Evolutionary conservation across 805 yeast species (phyloP), one percentile per base, ranked within the genome.

Genomic region (Wickerhamiella vanderwaltii): DNA sequence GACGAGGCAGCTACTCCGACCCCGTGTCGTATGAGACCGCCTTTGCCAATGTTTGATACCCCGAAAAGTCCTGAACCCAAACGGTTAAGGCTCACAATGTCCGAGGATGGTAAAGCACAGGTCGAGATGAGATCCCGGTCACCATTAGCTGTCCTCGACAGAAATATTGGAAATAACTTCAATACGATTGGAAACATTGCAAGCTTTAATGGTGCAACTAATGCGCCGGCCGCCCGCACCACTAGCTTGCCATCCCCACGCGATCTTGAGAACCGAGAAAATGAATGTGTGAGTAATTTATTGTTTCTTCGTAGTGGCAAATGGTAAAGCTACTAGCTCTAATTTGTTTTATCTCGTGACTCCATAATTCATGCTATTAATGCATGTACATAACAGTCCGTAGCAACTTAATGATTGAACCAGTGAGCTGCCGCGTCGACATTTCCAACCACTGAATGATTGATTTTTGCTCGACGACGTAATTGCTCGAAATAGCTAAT

Each of bases 21-120:
- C 7, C 40, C 40, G 11, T 28, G 39, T 22, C 39, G 39, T 13
- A 6, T 36, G 17, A 42, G 39, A 28, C 48, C 17, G 26, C 43
- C 42, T 17, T 38, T 19, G 41, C 45, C 28, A 41, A 40, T 25
- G 29, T 30, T 23, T 46, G 46, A 30, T 13, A 45, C 24, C 43
- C 33, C 40, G 26, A 28, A 29, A 25, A 19, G 45, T 25, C 39
- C 37, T 25, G 41, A 48, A 16, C 30, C 53, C 20, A 53, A 48
- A 30, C 51, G 50, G 17, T 46, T 51, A 16, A 51, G 52, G 22
- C 51, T 59, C 39, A 43, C 61, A 29, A 61, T 63, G 65, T 57
- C 63, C 3, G 55, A 55, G 22, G 66, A 62, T 44, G 67, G 67
- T 23, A 58, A 58, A 45, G 67, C 67, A 7, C 56, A 59, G 50